Evolutionary conservation across 192 early-diverging fungal species (phyloP).

Genomic region (Coemansia reversa): DNA sequence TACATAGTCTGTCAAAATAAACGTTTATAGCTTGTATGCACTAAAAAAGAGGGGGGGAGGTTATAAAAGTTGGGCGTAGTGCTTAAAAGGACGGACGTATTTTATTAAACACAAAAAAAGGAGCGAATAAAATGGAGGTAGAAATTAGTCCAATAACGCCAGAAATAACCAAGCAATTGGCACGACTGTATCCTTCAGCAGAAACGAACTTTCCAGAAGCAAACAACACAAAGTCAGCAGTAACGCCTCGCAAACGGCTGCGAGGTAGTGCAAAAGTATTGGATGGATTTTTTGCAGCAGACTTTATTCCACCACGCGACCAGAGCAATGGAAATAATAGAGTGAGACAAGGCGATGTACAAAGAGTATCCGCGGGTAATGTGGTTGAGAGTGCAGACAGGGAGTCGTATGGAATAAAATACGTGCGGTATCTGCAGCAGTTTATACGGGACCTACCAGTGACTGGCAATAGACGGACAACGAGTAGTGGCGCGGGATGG

Average conservation of each 20-base stretch:
- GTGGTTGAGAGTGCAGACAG: constrained; percentile 3
- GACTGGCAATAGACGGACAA: neutral
- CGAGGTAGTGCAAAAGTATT: constrained; percentile 9
- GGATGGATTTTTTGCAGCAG: constrained; percentile 48
- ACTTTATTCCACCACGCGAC: constrained; percentile 38
- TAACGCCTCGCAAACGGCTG: neutral
- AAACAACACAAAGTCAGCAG: neutral
- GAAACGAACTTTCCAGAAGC: neutral
- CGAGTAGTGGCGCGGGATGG: neutral
- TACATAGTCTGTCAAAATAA: no score
- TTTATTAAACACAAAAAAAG: no score
- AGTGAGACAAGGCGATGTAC: neutral
- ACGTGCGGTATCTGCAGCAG: constrained; percentile 33
- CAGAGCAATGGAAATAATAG: neutral
- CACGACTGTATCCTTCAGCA: constrained; percentile 28
- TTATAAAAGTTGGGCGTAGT: no score
- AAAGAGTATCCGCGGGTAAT: constrained; percentile 4
- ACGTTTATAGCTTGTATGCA: no score
- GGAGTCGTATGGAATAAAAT: constrained; percentile 44
- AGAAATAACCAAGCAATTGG: constrained; percentile 38
- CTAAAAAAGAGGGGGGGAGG: no score
- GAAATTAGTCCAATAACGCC: constrained; percentile 46
- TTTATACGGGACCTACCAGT: constrained; percentile 15
- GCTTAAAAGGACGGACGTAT: no score
- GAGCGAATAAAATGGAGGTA: constrained; percentile 38